Evolutionary conservation across 2,329 filamentous ascomycete species (phyloP).

Genomic region (Clonostachys sp.): DNA sequence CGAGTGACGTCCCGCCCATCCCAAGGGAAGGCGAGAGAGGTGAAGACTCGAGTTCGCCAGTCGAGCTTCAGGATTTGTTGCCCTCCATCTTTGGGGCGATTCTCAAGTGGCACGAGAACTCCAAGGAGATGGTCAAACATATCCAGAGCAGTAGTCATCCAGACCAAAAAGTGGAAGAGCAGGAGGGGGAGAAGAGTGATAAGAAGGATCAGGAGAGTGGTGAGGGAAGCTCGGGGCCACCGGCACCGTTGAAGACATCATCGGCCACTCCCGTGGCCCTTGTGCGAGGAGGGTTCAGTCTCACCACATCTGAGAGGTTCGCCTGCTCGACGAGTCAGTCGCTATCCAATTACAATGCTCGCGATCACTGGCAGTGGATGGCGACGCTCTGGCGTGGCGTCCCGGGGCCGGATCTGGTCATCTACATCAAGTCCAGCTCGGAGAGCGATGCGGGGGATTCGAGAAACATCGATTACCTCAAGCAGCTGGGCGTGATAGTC

Average conservation of each 20-base stretch:
- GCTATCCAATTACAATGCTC: constrained; percentile 68
- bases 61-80: constrained; percentile 32
- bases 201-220: constrained; percentile 5
- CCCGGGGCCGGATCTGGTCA: constrained; percentile 73
- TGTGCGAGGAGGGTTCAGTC: constrained; percentile 72
- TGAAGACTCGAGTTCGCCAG: constrained; percentile 6
- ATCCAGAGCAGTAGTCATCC: constrained; percentile 15
- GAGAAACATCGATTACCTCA: constrained; percentile 51
- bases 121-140: constrained; percentile 60
- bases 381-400: constrained; percentile 89
- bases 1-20: constrained; percentile 2
- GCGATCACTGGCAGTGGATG: constrained; percentile 98
- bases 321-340: constrained; percentile 67
- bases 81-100: constrained; percentile 64
- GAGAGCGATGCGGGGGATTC: constrained; percentile 25
- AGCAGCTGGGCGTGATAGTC: constrained; percentile 47
- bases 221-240: constrained; percentile 7
- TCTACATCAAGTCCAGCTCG: constrained; percentile 52
- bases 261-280: constrained; percentile 62
- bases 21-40: constrained; percentile 5
- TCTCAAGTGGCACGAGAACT: constrained; percentile 70
- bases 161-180: too few relatives aligned
- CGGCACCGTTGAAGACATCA: neutral
- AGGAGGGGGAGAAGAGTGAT: constrained; percentile 4
- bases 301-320: constrained; percentile 73